These are phyloP conservation scores for Apophysomyces variabilis DNA, from an alignment of 371 early-diverging fungal genomes.

Conservation along the genomic window DNA sequence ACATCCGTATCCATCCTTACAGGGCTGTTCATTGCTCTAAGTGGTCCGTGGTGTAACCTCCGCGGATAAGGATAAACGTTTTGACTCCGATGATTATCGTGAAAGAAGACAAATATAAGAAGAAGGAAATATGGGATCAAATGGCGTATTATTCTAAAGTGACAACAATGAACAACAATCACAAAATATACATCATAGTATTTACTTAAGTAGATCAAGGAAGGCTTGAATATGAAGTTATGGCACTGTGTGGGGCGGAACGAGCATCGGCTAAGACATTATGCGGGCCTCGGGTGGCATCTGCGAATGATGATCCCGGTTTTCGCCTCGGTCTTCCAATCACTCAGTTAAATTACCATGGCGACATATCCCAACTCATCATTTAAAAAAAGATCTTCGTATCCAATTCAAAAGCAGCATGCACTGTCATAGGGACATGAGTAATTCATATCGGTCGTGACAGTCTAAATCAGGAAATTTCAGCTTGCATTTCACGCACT, in stretches of 20 bases:
- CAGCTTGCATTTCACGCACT: too few species aligned
- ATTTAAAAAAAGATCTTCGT: not conserved
- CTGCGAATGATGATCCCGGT: constrained; percentile 5
- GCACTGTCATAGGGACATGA: too few species aligned
- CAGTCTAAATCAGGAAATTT: too few species aligned
- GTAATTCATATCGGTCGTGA: too few species aligned
- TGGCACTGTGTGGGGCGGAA: constrained; percentile 5
- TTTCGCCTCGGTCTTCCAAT: not conserved
- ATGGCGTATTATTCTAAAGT: not conserved
- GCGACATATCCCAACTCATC: not conserved
- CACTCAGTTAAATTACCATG: not conserved
- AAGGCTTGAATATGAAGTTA: not conserved
- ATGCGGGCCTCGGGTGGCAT: constrained; percentile 9
- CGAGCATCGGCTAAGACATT: constrained; percentile 2
- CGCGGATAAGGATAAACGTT: not conserved
- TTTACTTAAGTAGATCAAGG: not conserved
- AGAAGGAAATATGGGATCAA: not conserved
- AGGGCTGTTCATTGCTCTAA: not conserved
- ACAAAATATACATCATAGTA: not conserved
- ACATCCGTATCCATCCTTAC: not conserved
- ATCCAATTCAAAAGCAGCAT: not conserved
- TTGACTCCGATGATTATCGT: not conserved
- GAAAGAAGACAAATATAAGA: not conserved
- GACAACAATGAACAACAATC: not conserved
- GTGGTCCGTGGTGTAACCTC: constrained; percentile 4